Conservation (phyloP, 164 flowering plant genomes). For the Stephania yunnanensis region DNA sequence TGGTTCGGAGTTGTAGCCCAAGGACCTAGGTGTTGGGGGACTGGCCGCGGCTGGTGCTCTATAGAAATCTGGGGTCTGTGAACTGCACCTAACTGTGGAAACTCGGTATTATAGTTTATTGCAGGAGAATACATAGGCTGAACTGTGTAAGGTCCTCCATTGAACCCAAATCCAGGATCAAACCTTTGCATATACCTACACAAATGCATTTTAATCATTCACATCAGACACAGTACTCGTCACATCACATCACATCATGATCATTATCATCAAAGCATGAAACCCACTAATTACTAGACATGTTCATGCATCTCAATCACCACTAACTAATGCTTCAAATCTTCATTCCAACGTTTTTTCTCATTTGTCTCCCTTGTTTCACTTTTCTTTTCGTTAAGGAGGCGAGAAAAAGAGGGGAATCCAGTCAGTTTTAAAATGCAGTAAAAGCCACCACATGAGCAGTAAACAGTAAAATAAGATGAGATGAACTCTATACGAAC, state of each 20-base stretch:
- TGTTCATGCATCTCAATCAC: neutral
- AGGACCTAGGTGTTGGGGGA: conserved; percentile 64
- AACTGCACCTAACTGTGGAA: conserved; percentile 86
- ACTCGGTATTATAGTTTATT: conserved; percentile 87
- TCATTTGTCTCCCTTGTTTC: neutral
- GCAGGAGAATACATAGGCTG: conserved; percentile 93
- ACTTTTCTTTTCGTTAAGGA: neutral
- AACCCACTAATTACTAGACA: neutral
- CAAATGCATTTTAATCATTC: conserved; percentile 4
- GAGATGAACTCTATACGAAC: neutral
- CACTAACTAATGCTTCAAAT: neutral
- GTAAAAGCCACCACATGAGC: neutral
- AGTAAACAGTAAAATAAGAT: neutral
- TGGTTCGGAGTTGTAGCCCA: conserved; percentile 59
- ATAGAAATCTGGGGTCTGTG: conserved; percentile 73
- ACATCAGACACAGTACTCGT: neutral
- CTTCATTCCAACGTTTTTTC: neutral
- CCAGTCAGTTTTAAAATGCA: neutral
- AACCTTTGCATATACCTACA: conserved; percentile 88
- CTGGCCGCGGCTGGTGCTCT: conserved; percentile 63
- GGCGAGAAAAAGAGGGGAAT: neutral
- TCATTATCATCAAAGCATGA: neutral
- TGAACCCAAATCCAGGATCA: conserved; percentile 99
- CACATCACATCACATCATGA: neutral
- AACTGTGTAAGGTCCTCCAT: conserved; percentile 66